These are phyloP conservation scores for Alternaria postmessia DNA, from an alignment of 2,329 filamentous ascomycete genomes.

Conservation along the genomic window DNA sequence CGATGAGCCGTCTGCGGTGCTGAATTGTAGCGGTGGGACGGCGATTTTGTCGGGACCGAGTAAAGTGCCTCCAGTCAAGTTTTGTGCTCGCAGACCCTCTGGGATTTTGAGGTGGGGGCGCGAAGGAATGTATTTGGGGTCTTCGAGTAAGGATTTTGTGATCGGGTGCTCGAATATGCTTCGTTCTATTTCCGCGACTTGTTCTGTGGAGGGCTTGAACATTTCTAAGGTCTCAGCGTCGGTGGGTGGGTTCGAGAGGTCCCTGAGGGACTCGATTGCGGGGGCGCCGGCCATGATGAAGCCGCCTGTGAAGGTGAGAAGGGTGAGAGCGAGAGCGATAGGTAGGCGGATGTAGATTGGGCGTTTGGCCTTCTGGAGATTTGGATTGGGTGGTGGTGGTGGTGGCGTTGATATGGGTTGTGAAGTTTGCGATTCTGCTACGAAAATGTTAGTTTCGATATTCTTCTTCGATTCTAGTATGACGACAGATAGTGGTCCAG, in stretches of 20 bases:
- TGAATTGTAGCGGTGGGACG: constrained; percentile 82
- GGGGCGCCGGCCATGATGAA: constrained; percentile 66
- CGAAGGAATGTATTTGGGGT: constrained; percentile 74
- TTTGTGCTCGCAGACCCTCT: constrained; percentile 71
- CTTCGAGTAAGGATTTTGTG: constrained; percentile 70
- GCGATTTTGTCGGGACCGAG: constrained; percentile 77
- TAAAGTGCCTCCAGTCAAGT: constrained; percentile 82
- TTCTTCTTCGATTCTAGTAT: neutral
- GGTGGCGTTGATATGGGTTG: constrained; percentile 10
- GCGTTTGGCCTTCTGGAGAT: constrained; percentile 15
- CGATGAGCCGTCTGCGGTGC: constrained; percentile 59
- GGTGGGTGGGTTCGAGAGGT: constrained; percentile 63
- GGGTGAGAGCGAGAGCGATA: constrained; percentile 56
- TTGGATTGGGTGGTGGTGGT: constrained; percentile 4
- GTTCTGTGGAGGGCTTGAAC: constrained; percentile 66
- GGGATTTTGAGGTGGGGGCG: constrained; percentile 91
- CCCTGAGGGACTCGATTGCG: constrained; percentile 59
- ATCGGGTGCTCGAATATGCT: constrained; percentile 79
- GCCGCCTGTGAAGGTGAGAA: constrained; percentile 61
- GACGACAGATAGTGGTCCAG: neutral
- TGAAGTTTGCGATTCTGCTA: constrained; percentile 13
- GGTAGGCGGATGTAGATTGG: constrained; percentile 50
- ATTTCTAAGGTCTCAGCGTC: constrained; percentile 77
- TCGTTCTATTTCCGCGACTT: constrained; percentile 69
- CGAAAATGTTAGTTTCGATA: neutral